A percentile compares a stretch with the other conserved stretches of the same genome.
Conservation (phyloP, 169 alveolate species). For the Eimeria mitis region DNA sequence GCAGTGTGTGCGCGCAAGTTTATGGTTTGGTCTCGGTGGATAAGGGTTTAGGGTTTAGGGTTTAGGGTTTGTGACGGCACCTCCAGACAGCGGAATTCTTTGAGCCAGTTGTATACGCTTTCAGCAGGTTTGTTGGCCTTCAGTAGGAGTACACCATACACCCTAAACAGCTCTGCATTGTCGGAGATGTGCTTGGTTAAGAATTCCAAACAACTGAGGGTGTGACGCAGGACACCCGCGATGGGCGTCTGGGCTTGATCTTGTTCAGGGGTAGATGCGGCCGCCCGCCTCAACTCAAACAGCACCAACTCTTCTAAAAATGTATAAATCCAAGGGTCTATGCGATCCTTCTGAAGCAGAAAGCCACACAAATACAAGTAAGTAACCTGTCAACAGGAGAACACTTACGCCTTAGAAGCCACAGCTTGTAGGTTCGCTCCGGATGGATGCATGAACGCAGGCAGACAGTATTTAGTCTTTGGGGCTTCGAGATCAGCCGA, state of each 20-base stretch:
- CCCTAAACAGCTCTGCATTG: slow-evolving; percentile 67
- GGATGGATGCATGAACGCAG: neutral
- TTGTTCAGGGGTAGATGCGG: neutral
- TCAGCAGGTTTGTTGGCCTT: slow-evolving; percentile 9
- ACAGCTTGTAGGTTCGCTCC: neutral
- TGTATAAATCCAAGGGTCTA: slow-evolving; percentile 62
- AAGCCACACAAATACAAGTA: neutral
- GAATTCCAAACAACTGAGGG: slow-evolving; percentile 43
- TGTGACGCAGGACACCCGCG: neutral
- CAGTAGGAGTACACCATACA: slow-evolving; percentile 22
- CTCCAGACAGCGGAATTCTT: slow-evolving; percentile 52
- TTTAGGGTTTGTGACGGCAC: neutral
- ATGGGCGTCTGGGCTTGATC: neutral
- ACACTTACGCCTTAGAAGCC: neutral
- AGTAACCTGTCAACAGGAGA: neutral
- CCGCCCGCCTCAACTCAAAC: slow-evolving; percentile 2
- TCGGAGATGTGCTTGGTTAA: slow-evolving; percentile 56
- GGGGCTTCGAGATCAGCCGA: neutral
- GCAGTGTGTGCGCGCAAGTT: neutral
- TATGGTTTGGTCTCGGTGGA: neutral
- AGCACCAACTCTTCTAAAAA: slow-evolving; percentile 46
- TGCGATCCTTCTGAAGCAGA: slow-evolving; percentile 32
- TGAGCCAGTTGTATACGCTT: slow-evolving; percentile 50
- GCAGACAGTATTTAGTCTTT: neutral
- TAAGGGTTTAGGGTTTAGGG: slow-evolving; percentile 1